These are phyloP conservation scores for Suhomyces kilbournensis DNA, from an alignment of 805 yeast species.

Conservation along the genomic window DNA sequence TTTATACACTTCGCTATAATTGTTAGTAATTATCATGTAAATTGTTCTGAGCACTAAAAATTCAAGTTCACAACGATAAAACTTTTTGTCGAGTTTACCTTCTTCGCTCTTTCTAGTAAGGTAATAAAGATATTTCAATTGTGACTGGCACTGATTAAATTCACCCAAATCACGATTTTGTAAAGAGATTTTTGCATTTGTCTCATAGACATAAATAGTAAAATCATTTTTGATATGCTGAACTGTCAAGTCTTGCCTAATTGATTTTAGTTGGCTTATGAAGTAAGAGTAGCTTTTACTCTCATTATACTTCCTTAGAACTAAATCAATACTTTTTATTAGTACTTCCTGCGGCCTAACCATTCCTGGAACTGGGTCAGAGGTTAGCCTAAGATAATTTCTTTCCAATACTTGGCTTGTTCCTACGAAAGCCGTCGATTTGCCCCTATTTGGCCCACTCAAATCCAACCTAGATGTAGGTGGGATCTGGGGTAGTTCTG, in stretches of 20 bases:
- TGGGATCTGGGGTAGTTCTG: slow-evolving; percentile 2
- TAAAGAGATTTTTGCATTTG: slow-evolving; percentile 83
- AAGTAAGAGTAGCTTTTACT: slow-evolving; percentile 65
- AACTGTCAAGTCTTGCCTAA: slow-evolving; percentile 90
- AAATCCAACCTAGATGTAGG: neutral
- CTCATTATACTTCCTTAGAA: slow-evolving; percentile 50
- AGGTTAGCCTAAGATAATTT: slow-evolving; percentile 76
- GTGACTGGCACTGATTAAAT: slow-evolving; percentile 91
- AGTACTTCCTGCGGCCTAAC: slow-evolving; percentile 75
- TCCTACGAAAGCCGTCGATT: slow-evolving; percentile 48
- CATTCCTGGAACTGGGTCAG: slow-evolving; percentile 81
- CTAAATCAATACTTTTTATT: slow-evolving; percentile 51
- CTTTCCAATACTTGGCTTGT: slow-evolving; percentile 67
- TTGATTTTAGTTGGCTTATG: slow-evolving; percentile 86
- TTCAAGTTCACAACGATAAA: slow-evolving; percentile 44
- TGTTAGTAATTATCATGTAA: slow-evolving; percentile 72
- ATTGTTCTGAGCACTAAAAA: slow-evolving; percentile 70
- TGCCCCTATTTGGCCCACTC: neutral
- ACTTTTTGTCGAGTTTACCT: slow-evolving; percentile 20
- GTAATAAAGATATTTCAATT: slow-evolving; percentile 62
- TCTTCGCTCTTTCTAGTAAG: slow-evolving; percentile 25
- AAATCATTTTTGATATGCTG: slow-evolving; percentile 80
- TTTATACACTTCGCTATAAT: slow-evolving; percentile 52
- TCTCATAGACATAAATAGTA: slow-evolving; percentile 76
- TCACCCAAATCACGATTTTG: slow-evolving; percentile 86